Evolutionary conservation across 306 rosid genomes (phyloP).

Genomic region (Delonix regia): DNA sequence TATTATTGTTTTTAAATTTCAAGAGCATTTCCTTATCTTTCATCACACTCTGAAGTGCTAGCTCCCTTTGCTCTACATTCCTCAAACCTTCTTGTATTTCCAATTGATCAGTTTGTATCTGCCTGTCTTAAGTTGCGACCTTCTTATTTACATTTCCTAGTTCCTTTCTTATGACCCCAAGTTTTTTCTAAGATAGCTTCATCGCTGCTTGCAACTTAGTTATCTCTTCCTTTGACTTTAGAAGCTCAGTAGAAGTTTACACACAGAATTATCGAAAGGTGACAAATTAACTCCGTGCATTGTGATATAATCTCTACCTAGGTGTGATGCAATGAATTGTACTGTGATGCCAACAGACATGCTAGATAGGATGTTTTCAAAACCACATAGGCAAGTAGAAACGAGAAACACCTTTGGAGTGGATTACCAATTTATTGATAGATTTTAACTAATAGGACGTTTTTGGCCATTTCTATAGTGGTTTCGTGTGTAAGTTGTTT

Average conservation of each 20-base stretch:
- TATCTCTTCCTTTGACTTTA: conserved; percentile 55
- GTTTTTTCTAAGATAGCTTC: conserved; percentile 46
- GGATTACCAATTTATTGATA: no score
- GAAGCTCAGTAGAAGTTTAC: conserved; percentile 50
- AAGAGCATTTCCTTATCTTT: conserved; percentile 51
- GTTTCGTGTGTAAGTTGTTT: no score
- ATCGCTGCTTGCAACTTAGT: conserved; percentile 47
- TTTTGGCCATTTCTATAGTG: no score
- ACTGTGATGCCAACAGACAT: no score
- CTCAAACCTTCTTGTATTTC: conserved; percentile 43
- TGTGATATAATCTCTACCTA: no score
- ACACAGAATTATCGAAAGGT: no score
- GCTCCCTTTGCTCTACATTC: conserved; percentile 38
- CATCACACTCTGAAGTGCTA: conserved; percentile 42
- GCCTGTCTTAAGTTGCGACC: conserved; percentile 32
- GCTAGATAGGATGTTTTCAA: no score
- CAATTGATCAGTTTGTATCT: conserved; percentile 37
- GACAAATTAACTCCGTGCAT: no score
- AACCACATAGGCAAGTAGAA: no score
- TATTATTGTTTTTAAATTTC: conserved; percentile 44
- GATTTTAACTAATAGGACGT: no score
- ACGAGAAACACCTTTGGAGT: no score
- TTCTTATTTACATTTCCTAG: conserved; percentile 48
- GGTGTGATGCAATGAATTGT: no score
- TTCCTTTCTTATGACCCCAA: conserved; percentile 45